These are phyloP conservation scores for Xylariales sp. DNA, from an alignment of 2,329 filamentous ascomycete genomes.

Conservation along the genomic window DNA sequence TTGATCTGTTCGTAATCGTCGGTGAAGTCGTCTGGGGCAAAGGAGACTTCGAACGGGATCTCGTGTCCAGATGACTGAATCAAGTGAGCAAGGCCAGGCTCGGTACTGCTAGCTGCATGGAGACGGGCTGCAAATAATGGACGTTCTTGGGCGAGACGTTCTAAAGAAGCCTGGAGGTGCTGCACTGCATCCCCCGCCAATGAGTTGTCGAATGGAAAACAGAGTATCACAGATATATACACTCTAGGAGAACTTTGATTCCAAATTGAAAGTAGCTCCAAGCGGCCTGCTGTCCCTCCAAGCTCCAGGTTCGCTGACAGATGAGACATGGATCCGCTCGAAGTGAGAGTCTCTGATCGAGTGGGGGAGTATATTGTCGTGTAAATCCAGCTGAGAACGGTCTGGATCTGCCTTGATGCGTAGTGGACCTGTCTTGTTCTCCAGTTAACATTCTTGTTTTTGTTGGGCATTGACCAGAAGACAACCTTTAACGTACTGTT, in stretches of 20 bases:
- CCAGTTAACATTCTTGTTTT: not conserved
- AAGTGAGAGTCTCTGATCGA: not conserved
- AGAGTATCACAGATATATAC: slow-evolving; percentile 29
- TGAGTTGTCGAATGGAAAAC: slow-evolving; percentile 24
- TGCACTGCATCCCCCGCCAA: slow-evolving; percentile 16
- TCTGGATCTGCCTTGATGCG: too few species aligned
- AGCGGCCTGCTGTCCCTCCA: not conserved
- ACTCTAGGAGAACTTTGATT: slow-evolving; percentile 29
- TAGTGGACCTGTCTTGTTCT: not conserved
- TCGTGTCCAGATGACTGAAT: slow-evolving; percentile 19
- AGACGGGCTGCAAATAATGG: slow-evolving; percentile 27
- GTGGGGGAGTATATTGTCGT: not conserved
- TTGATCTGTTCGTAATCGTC: slow-evolving; percentile 20
- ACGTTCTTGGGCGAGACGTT: slow-evolving; percentile 22
- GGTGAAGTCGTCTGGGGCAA: slow-evolving; percentile 11
- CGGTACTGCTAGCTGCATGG: slow-evolving; percentile 14
- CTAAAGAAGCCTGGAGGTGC: slow-evolving; percentile 22
- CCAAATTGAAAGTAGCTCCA: slow-evolving; percentile 28
- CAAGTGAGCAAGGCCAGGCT: slow-evolving; percentile 18
- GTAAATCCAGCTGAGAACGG: too few species aligned
- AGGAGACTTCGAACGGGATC: slow-evolving; percentile 23
- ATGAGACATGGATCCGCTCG: not conserved
- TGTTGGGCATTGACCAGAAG: not conserved
- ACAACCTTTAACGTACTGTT: not conserved
- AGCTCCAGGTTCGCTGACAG: not conserved